Percentiles rank a stretch among this genome's conserved stretches.
Evolutionary conservation across 1,284 basidiomycete genomes (phyloP).

Genomic region (Anthracocystis setariae): DNA sequence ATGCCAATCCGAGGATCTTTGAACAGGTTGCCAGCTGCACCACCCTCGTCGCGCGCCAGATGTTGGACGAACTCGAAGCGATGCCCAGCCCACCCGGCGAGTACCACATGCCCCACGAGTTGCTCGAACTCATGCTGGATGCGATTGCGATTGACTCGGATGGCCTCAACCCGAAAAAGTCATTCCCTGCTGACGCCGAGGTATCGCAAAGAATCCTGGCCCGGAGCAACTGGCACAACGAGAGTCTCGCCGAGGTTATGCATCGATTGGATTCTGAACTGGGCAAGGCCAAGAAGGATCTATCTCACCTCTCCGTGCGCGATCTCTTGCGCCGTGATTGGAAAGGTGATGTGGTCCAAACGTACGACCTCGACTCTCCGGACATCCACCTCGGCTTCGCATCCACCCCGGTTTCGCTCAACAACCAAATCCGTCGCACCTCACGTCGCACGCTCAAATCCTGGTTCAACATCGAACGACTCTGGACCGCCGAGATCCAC

Average conservation of each 20-base stretch:
- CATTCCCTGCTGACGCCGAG: slow-evolving; percentile 26
- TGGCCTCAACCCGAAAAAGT: slow-evolving; percentile 54
- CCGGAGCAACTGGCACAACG: slow-evolving; percentile 48
- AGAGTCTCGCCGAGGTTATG: slow-evolving; percentile 56
- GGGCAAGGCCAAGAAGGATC: slow-evolving; percentile 59
- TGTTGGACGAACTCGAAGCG: slow-evolving; percentile 61
- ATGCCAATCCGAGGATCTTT: slow-evolving; percentile 62
- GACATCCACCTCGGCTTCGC: slow-evolving; percentile 66
- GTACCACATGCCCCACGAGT: slow-evolving; percentile 59
- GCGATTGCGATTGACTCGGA: slow-evolving; percentile 63
- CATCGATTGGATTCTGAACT: slow-evolving; percentile 58
- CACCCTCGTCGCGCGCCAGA: slow-evolving; percentile 61
- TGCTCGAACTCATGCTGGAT: slow-evolving; percentile 60
- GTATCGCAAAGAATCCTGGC: slow-evolving; percentile 28
- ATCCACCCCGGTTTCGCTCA: slow-evolving; percentile 64
- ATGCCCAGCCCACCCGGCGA: slow-evolving; percentile 41
- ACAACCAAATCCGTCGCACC: slow-evolving; percentile 64
- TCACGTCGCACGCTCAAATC: slow-evolving; percentile 36
- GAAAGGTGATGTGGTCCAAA: slow-evolving; percentile 66
- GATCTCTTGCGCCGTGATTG: slow-evolving; percentile 67
- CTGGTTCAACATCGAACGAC: slow-evolving; percentile 63
- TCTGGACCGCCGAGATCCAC: slow-evolving; percentile 57
- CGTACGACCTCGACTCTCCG: slow-evolving; percentile 55
- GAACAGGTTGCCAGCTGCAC: slow-evolving; percentile 61
- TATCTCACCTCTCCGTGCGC: slow-evolving; percentile 61